Percentiles rank a stretch among this genome's conserved stretches.
Evolutionary conservation across 345 rosid genomes (phyloP).

Genomic region (Murraya paniculata): DNA sequence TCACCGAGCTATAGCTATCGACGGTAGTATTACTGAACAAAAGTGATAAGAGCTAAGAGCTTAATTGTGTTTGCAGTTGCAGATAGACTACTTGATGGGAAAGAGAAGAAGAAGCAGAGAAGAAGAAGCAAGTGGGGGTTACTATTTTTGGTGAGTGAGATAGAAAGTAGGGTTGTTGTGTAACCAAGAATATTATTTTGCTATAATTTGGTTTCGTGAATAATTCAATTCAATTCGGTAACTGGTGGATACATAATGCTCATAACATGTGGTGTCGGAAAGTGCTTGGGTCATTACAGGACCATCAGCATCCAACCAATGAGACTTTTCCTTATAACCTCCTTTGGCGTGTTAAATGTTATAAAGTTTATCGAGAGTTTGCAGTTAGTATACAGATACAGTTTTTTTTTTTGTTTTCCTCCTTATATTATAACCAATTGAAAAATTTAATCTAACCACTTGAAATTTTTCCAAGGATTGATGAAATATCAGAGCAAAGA

Average conservation of each 20-base stretch:
- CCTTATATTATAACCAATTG: too few species aligned
- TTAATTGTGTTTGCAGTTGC: too few species aligned
- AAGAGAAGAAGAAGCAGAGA: neutral
- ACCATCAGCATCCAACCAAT: neutral
- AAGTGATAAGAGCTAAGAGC: neutral
- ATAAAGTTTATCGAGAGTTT: neutral
- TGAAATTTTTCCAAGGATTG: too few species aligned
- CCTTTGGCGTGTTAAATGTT: neutral
- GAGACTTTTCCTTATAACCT: neutral
- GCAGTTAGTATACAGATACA: neutral
- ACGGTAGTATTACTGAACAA: neutral
- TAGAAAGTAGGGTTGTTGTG: constrained; percentile 29
- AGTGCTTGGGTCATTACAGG: neutral
- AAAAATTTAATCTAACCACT: too few species aligned
- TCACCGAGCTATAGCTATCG: neutral
- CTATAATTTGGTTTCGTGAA: neutral
- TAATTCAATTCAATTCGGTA: neutral
- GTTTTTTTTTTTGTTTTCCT: too few species aligned
- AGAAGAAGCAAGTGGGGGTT: constrained; percentile 8
- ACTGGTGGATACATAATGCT: neutral
- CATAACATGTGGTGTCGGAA: constrained; percentile 9
- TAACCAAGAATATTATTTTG: constrained; percentile 21
- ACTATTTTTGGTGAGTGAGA: constrained; percentile 16
- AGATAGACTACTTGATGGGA: neutral
- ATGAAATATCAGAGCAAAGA: too few species aligned